These are phyloP conservation scores for Aspergillus carbonarius DNA, from an alignment of 2,329 filamentous ascomycete species.

Conservation along the genomic window DNA sequence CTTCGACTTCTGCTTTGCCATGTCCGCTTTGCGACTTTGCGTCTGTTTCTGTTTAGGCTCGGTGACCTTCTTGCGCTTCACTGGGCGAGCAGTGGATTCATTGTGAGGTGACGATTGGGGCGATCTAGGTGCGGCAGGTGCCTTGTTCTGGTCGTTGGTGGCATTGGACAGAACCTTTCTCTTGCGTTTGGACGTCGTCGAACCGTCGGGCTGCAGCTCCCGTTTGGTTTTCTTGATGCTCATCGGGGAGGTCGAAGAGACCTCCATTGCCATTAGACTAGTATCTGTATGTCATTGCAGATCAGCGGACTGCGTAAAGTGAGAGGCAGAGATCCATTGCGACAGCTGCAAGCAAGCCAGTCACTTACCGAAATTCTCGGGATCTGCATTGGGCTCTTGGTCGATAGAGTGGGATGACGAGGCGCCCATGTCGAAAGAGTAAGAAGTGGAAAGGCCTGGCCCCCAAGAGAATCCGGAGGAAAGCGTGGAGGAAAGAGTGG, in stretches of 20 bases:
- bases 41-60: slow-evolving; percentile 16
- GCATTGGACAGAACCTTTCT: slow-evolving; percentile 11
- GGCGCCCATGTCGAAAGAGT: slow-evolving; percentile 18
- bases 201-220: background rate
- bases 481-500: background rate
- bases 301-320: no score
- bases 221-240: background rate
- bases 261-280: background rate
- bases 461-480: background rate
- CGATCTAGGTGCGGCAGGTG: background rate
- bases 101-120: background rate
- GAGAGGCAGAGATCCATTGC: no score
- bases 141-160: background rate
- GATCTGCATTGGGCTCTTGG: background rate
- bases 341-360: no score
- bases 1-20: background rate
- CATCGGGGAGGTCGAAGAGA: background rate
- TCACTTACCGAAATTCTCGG: background rate
- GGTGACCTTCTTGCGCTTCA: slow-evolving; percentile 30
- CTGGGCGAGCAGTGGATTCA: slow-evolving; percentile 13
- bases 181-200: slow-evolving; percentile 10
- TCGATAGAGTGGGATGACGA: slow-evolving; percentile 18
- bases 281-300: no score
- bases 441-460: background rate
- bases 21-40: slow-evolving; percentile 11